These are phyloP conservation scores for Adansonia gregorii DNA, from an alignment of 441 rosid species.

Conservation along the genomic window DNA sequence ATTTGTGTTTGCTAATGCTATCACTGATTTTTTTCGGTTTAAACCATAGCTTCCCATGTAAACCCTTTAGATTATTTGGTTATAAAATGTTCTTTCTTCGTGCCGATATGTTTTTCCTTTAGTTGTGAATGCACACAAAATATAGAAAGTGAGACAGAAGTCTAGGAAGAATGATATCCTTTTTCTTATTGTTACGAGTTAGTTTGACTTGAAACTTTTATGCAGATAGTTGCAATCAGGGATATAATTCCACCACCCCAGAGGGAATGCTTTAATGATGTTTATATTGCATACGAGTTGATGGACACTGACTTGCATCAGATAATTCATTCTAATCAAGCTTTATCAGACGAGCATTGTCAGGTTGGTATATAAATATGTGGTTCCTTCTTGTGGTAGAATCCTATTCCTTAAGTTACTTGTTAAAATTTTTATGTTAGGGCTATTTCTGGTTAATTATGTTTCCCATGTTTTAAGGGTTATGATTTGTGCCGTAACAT, in stretches of 20 bases:
- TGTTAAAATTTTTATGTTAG: not conserved
- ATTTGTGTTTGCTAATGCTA: constrained; percentile 6
- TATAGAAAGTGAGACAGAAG: not conserved
- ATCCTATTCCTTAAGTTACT: not conserved
- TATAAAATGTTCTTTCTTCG: not conserved
- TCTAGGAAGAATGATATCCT: not conserved
- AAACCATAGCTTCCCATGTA: not conserved
- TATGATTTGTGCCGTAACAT: not conserved
- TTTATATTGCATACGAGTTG: constrained; percentile 82
- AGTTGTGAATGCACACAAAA: not conserved
- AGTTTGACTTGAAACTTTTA: constrained; percentile 25
- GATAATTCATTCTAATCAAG: constrained; percentile 66
- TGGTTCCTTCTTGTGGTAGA: constrained; percentile 11
- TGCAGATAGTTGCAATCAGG: constrained; percentile 85
- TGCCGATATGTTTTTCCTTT: not conserved
- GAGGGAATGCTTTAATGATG: constrained; percentile 72
- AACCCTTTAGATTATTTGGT: not conserved
- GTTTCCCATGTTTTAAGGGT: constrained; percentile 37
- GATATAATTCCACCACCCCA: constrained; percentile 84
- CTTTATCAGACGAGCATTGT: constrained; percentile 66
- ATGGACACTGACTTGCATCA: constrained; percentile 78
- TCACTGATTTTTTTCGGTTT: not conserved
- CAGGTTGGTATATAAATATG: constrained; percentile 50
- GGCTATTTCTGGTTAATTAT: not conserved
- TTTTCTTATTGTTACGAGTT: constrained; percentile 15